Conservation (phyloP, 225 moss, liverwort and hornwort species). For the Bryum argenteum region DNA sequence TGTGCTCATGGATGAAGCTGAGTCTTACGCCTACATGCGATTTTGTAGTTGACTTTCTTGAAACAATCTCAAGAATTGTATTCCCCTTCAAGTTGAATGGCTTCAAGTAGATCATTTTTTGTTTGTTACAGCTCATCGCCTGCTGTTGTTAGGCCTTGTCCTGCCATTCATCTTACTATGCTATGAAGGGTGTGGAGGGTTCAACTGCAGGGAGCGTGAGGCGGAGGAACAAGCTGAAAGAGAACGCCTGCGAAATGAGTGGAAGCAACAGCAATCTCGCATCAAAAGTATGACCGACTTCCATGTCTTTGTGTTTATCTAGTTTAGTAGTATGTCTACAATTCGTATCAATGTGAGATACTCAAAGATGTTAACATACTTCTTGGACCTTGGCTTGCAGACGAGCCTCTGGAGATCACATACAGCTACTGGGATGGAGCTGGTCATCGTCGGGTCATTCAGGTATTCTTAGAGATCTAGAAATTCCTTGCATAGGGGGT, state of each 20-base stretch:
- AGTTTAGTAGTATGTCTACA: constrained; percentile 4
- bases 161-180: constrained; percentile 63
- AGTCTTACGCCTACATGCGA: not conserved
- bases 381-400: constrained; percentile 37
- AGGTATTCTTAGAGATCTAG: constrained; percentile 49
- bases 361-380: not conserved
- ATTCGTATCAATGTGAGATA: not conserved
- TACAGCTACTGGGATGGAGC: constrained; percentile 99
- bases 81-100: not conserved
- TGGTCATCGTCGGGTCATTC: constrained; percentile 97
- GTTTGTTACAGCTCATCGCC: not conserved
- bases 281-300: constrained; percentile 66
- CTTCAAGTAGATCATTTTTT: not conserved
- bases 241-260: constrained; percentile 89
- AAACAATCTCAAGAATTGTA: not conserved
- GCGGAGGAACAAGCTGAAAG: constrained; percentile 98
- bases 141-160: constrained; percentile 17
- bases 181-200: constrained; percentile 99
- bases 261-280: constrained; percentile 88
- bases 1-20: constrained; percentile 8
- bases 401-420: constrained; percentile 98
- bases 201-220: constrained; percentile 99
- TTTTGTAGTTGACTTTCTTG: not conserved
- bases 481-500: constrained; percentile 9
- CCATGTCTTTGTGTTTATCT: constrained; percentile 13